Percentiles rank a stretch among this genome's conserved stretches.
phyloP scores from a whole-genome alignment of 1,284 basidiomycete genomes.

The Malassezia cuniculi region DNA sequence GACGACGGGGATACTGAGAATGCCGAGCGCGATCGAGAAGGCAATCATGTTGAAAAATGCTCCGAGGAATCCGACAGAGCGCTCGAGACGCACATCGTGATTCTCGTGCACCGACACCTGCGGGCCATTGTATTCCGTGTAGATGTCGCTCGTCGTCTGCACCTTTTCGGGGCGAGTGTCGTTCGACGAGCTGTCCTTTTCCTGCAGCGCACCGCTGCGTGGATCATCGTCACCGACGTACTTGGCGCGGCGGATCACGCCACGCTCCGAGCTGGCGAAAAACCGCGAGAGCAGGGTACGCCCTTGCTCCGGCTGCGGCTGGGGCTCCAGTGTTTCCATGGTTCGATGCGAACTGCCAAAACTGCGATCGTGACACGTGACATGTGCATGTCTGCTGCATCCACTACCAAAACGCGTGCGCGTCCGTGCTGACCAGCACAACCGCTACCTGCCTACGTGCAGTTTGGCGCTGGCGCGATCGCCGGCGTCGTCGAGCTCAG shows the following conservation, averaged over 20 bases:
- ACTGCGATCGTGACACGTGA: neutral
- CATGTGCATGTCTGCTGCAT: constrained; percentile 2
- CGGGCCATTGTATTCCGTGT: no score
- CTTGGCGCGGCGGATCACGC: constrained; percentile 7
- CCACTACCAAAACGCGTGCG: neutral
- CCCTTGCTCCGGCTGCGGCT: constrained; percentile 1
- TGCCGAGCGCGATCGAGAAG: constrained; percentile 31
- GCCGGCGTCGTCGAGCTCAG: constrained; percentile 73
- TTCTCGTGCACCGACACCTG: no score
- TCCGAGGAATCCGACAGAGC: constrained; percentile 27
- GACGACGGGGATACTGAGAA: constrained; percentile 26
- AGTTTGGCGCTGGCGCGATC: constrained; percentile 78
- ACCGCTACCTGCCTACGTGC: constrained; percentile 64
- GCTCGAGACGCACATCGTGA: neutral
- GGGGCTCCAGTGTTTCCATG: constrained; percentile 7
- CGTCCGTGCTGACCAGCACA: neutral
- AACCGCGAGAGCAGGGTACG: constrained; percentile 5
- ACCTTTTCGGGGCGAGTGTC: no score
- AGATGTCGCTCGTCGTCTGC: no score
- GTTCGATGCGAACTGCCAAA: neutral
- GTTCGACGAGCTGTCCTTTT: no score
- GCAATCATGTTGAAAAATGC: constrained; percentile 32
- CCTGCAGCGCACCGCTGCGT: neutral
- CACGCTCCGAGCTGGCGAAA: constrained; percentile 5
- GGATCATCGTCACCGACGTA: constrained; percentile 4